Evolutionary conservation across 2,329 filamentous ascomycete species (phyloP), one percentile per base, ranked within the genome.

Genomic region (Chaetomiaceae sp.): DNA sequence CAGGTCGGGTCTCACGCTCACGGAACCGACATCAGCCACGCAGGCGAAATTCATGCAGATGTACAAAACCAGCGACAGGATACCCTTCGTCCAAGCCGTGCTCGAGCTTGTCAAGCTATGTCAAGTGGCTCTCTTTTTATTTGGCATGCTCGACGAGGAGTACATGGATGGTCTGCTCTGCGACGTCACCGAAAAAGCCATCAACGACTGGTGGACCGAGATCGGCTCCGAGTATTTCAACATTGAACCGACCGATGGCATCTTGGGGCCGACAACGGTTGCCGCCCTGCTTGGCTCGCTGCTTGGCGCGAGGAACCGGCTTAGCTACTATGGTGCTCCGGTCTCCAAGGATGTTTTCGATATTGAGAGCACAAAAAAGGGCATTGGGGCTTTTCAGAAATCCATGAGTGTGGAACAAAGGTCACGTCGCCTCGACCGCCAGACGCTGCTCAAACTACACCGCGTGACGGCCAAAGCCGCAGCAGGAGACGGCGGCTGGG

Each of bases 191-290:
- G 94, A 99, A 68, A 85, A 80, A 57, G 90, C 91, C 1, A 84
- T 97, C 62, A 86, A 85, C 57, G 89, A 96, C 67, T 99, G 94
- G 94, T 97, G 94, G 94, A 85, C 88, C 1, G 89, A 96, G 64
- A 86, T 96, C 55, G 94, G 94, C 1, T 86, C 85, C 0, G 92
- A 97, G 60, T 86, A 94, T 64, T 96, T 92, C 74, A 95, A 92
- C 51, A 82, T 90, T 30, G 94, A 97, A 68, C 92, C 94, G 1
- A 87, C 87, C 9, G 94, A 99, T 70, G 92, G 92, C 11, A 90
- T 95, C 20, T 74, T 99, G 2, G 94, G 94, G 0, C 91, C 94
- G 2, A 95, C 89, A 0, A 96, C 91, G 0, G 90, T 97, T 7
- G 84, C 91, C 20, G 92, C 89, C 2, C 71, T 99, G 18, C 73